Evolutionary conservation across 805 yeast genomes (phyloP).

Genomic region (Starmerella tilneyi): DNA sequence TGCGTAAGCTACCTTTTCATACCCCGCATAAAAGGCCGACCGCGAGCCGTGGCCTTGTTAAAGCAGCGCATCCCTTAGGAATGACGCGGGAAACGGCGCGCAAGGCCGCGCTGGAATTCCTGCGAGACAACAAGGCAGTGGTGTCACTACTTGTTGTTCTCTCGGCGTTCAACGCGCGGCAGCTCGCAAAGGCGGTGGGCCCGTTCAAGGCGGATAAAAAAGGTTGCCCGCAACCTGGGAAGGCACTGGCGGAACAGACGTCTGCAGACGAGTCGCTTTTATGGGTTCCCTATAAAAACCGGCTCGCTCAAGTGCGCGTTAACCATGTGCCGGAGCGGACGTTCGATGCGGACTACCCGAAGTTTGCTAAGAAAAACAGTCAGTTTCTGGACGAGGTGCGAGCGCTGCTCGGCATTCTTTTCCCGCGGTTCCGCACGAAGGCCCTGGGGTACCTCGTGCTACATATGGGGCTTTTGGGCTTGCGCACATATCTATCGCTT

Average conservation of each 20-base stretch:
- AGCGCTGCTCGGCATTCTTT: slow-evolving; percentile 68
- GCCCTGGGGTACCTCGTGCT: slow-evolving; percentile 55
- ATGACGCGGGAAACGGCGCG: slow-evolving; percentile 6
- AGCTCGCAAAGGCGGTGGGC: background rate
- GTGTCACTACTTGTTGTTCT: slow-evolving; percentile 2
- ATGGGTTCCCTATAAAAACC: slow-evolving; percentile 21
- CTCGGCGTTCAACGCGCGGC: slow-evolving; percentile 3
- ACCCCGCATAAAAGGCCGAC: no score
- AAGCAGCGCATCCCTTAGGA: no score
- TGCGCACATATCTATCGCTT: slow-evolving; percentile 79
- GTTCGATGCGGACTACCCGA: slow-evolving; percentile 20
- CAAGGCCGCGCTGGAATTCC: slow-evolving; percentile 1
- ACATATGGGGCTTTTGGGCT: slow-evolving; percentile 62
- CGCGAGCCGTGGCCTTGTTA: no score
- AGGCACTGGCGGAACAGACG: background rate
- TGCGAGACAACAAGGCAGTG: slow-evolving; percentile 4
- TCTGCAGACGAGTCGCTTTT: slow-evolving; percentile 5
- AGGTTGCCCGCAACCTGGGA: background rate
- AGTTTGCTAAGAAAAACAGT: slow-evolving; percentile 35
- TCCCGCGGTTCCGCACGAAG: slow-evolving; percentile 62
- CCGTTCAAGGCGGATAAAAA: background rate
- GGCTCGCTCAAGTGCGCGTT: slow-evolving; percentile 10
- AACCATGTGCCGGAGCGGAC: slow-evolving; percentile 11
- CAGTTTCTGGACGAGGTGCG: slow-evolving; percentile 60
- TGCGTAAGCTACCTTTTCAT: no score